phyloP scores from a whole-genome alignment of 2,329 filamentous ascomycete genomes.

The Diaporthe sp. region DNA sequence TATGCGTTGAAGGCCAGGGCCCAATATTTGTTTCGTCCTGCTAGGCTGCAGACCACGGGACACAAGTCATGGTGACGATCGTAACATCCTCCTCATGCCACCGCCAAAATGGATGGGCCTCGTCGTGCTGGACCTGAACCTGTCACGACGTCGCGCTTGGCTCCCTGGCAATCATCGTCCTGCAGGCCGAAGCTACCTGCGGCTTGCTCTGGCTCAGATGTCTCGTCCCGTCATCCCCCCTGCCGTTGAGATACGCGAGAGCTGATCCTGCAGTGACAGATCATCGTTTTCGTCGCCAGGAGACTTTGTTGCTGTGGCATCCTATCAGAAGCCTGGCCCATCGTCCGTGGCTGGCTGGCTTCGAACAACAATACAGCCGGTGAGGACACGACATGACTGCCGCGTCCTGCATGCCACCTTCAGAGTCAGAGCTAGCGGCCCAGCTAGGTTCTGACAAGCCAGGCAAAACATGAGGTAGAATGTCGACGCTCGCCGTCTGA shows the following conservation, averaged over 20 bases:
- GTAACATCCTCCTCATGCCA: not conserved
- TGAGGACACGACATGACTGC: slow-evolving; percentile 16
- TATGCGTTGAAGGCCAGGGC: not conserved
- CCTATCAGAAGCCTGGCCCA: not conserved
- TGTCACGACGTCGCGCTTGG: not conserved
- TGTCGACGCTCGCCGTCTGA: not conserved
- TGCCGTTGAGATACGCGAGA: slow-evolving; percentile 35
- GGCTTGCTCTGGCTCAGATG: slow-evolving; percentile 25
- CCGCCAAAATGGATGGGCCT: not conserved
- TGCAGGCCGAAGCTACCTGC: not conserved
- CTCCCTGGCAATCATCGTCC: not conserved
- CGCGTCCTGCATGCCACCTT: slow-evolving; percentile 16
- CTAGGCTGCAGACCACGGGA: not conserved
- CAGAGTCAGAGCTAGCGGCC: slow-evolving; percentile 11
- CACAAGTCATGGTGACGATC: not conserved
- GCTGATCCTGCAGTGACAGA: slow-evolving; percentile 34
- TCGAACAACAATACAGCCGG: slow-evolving; percentile 14
- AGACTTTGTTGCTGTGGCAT: not conserved
- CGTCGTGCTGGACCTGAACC: not conserved
- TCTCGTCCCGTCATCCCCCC: slow-evolving; percentile 22
- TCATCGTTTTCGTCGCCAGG: slow-evolving; percentile 29
- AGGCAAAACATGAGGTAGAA: not conserved
- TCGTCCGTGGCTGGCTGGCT: slow-evolving; percentile 17
- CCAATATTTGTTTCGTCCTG: not conserved
- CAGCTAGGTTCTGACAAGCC: slow-evolving; percentile 9